These are phyloP conservation scores for cucumber (Cucumis sativus) DNA, from an alignment of 306 rosid genomes.

Conservation along the genomic window DNA sequence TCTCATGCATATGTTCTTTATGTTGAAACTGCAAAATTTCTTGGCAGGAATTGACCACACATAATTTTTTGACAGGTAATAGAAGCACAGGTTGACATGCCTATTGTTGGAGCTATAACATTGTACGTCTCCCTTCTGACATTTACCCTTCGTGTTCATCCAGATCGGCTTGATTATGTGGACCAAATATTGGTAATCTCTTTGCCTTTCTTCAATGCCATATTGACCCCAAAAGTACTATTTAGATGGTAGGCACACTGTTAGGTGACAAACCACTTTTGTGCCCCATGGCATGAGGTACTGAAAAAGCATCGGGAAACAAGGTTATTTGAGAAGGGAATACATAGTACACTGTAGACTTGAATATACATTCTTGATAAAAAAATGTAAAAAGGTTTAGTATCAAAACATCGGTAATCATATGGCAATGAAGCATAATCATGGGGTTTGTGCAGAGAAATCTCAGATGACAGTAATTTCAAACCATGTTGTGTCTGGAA, in stretches of 20 bases:
- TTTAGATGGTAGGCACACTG: not conserved
- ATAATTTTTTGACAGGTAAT: slow-evolving; percentile 20
- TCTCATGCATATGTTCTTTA: not conserved
- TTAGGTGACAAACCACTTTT: not conserved
- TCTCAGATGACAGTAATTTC: not conserved
- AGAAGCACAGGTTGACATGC: slow-evolving; percentile 41
- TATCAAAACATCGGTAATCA: not conserved
- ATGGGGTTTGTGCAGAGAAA: not conserved
- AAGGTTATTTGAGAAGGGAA: not conserved
- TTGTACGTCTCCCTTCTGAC: slow-evolving; percentile 39
- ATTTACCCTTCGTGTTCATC: slow-evolving; percentile 42
- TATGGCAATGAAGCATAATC: not conserved
- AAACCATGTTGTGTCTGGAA: not conserved
- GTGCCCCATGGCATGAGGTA: not conserved
- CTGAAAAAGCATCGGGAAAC: not conserved
- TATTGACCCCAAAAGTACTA: not conserved
- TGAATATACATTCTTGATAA: not conserved
- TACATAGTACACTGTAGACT: not conserved
- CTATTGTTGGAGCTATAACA: slow-evolving; percentile 33
- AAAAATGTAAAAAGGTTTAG: not conserved
- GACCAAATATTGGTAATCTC: slow-evolving; percentile 36
- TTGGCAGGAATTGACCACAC: not conserved
- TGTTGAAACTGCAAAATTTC: not conserved
- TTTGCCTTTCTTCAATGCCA: slow-evolving; percentile 2
- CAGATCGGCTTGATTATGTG: slow-evolving; percentile 41